Evolutionary conservation across 768 basidiomycete species (phyloP).

Genomic region (Russula emetica): DNA sequence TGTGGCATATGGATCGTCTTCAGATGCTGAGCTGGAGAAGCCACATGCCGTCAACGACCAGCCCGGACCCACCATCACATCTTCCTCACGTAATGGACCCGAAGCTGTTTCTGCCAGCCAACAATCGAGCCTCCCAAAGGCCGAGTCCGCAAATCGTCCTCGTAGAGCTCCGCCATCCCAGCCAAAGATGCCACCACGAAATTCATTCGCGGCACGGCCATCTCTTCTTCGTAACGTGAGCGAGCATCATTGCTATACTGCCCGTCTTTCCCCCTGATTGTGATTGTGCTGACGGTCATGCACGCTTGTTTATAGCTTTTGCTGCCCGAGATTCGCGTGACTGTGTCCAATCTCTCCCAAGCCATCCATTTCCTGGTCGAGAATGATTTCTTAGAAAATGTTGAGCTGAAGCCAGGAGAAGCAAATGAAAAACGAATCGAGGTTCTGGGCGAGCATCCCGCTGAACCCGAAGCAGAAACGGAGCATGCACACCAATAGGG

Average conservation of each 20-base stretch:
- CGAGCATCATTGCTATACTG: neutral
- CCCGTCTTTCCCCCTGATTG: slow-evolving; percentile 14
- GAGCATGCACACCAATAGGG: neutral
- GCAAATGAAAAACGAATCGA: slow-evolving; percentile 60
- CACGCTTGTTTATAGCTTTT: slow-evolving; percentile 51
- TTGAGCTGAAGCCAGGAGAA: slow-evolving; percentile 79
- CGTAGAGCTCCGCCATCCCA: slow-evolving; percentile 35
- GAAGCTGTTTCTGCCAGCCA: neutral
- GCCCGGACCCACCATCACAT: no score
- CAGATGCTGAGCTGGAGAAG: slow-evolving; percentile 4
- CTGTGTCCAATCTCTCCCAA: slow-evolving; percentile 88
- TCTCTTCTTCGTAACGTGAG: slow-evolving; percentile 77
- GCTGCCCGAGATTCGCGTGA: slow-evolving; percentile 79
- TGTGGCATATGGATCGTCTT: slow-evolving; percentile 20
- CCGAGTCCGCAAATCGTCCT: slow-evolving; percentile 12
- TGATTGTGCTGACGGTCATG: neutral
- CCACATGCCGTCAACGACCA: neutral
- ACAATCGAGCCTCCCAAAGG: slow-evolving; percentile 12
- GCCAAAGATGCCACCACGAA: slow-evolving; percentile 50
- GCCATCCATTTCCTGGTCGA: slow-evolving; percentile 86
- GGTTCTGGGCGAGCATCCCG: slow-evolving; percentile 41
- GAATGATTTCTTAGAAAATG: slow-evolving; percentile 78
- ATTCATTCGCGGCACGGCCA: slow-evolving; percentile 64
- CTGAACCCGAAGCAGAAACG: neutral
- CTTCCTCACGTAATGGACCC: neutral